phyloP scores from a whole-genome alignment of 139 green algal genomes.

The Picochlorum sp. region DNA sequence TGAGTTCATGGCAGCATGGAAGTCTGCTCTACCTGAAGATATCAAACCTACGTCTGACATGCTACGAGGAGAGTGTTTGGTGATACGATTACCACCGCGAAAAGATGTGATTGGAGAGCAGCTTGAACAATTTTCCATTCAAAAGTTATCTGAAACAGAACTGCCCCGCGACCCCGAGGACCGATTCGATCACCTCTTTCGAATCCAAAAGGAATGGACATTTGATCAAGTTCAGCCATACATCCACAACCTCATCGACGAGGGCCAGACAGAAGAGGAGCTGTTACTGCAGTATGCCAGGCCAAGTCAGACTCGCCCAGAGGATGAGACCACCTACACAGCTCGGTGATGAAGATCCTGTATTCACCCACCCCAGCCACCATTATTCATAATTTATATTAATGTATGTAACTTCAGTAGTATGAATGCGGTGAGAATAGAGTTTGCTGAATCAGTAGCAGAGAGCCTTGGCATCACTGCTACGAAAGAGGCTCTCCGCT shows the following conservation, averaged over 20 bases:
- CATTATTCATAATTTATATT: not conserved
- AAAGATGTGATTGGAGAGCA: constrained; percentile 3
- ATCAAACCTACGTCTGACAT: constrained; percentile 29
- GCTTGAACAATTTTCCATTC: not conserved
- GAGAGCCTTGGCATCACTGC: constrained; percentile 57
- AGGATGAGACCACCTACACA: constrained; percentile 35
- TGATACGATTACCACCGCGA: constrained; percentile 8
- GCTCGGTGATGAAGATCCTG: not conserved
- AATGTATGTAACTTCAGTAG: not conserved
- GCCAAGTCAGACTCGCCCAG: constrained; percentile 39
- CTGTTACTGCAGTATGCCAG: constrained; percentile 54
- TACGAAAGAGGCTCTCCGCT: constrained; percentile 46
- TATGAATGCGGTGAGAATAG: constrained; percentile 40
- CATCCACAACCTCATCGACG: constrained; percentile 32
- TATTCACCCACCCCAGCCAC: not conserved
- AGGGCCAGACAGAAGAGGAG: constrained; percentile 47
- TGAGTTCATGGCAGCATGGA: constrained; percentile 20
- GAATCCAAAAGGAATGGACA: constrained; percentile 35
- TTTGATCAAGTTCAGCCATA: constrained; percentile 46
- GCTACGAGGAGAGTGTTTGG: constrained; percentile 35
- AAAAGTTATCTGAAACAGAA: constrained; percentile 21
- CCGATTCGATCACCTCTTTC: constrained; percentile 56
- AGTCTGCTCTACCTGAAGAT: constrained; percentile 12
- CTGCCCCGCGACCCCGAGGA: constrained; percentile 38
- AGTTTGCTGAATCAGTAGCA: constrained; percentile 50